phyloP scores from a whole-genome alignment of 108 stramenopile species.

The Nitzschia inconspicua region DNA sequence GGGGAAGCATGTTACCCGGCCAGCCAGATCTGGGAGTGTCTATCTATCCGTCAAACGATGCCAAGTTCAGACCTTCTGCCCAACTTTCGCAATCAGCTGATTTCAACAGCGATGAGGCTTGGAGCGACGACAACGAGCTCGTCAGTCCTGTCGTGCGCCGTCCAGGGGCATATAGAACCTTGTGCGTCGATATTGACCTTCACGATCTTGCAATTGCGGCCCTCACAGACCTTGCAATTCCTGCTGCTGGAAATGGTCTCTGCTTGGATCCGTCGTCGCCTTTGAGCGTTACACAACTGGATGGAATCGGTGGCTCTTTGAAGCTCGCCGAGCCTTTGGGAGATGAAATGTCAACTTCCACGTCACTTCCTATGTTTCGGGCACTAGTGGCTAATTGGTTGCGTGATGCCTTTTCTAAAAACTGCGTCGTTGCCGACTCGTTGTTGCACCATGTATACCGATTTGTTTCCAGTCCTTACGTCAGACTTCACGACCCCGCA shows the following conservation, averaged over 20 bases:
- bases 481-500: slow-evolving; percentile 91
- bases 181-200: slow-evolving; percentile 94
- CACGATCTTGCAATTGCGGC: slow-evolving; percentile 91
- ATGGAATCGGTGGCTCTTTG: background rate
- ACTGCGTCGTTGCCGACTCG: slow-evolving; percentile 78
- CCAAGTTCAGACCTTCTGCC: slow-evolving; percentile 12
- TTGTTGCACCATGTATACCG: slow-evolving; percentile 89
- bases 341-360: slow-evolving; percentile 82
- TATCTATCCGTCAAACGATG: slow-evolving; percentile 37
- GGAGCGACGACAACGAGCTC: slow-evolving; percentile 81
- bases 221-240: slow-evolving; percentile 45
- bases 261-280: slow-evolving; percentile 32
- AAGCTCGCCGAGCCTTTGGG: slow-evolving; percentile 59
- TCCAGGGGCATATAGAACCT: slow-evolving; percentile 86
- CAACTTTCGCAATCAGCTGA: slow-evolving; percentile 5
- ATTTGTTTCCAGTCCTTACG: slow-evolving; percentile 81
- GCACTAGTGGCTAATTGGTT: slow-evolving; percentile 84
- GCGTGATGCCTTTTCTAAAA: slow-evolving; percentile 69
- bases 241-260: slow-evolving; percentile 5
- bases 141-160: slow-evolving; percentile 73
- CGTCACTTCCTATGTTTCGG: slow-evolving; percentile 77
- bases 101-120: slow-evolving; percentile 53
- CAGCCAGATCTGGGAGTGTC: slow-evolving; percentile 88
- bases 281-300: slow-evolving; percentile 35
- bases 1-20: slow-evolving; percentile 83